Percentiles rank a stretch among this genome's conserved stretches.
Conservation (phyloP, 768 basidiomycete species). For the Panaeolus papilionaceus region DNA sequence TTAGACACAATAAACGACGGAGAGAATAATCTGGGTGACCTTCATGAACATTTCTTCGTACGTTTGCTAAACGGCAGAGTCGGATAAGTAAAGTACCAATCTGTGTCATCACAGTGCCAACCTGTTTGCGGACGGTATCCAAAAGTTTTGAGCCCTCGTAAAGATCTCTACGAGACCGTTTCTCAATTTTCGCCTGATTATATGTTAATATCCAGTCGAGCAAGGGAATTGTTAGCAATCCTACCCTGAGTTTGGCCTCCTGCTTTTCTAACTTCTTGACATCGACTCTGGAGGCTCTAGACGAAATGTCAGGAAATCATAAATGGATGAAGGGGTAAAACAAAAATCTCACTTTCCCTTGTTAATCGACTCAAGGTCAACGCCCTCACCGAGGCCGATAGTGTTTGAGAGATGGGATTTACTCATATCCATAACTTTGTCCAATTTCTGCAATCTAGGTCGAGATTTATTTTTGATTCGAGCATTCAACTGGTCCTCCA, state of each 20-base stretch:
- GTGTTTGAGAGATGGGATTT: constrained; percentile 81
- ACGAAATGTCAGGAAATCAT: constrained; percentile 8
- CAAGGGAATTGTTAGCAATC: constrained; percentile 11
- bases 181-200: constrained; percentile 91
- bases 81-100: neutral
- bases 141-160: constrained; percentile 97
- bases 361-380: constrained; percentile 91
- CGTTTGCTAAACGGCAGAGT: constrained; percentile 67
- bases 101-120: constrained; percentile 32
- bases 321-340: neutral
- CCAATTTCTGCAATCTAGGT: constrained; percentile 75
- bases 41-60: constrained; percentile 99
- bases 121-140: constrained; percentile 91
- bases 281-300: constrained; percentile 88
- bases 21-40: constrained; percentile 42
- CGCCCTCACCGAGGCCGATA: constrained; percentile 80
- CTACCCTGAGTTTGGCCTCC: constrained; percentile 92
- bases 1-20: constrained; percentile 1
- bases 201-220: constrained; percentile 17
- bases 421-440: constrained; percentile 90
- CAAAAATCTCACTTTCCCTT: constrained; percentile 79
- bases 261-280: constrained; percentile 96
- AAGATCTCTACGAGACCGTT: constrained; percentile 86
- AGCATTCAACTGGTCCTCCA: constrained; percentile 67
- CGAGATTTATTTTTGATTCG: constrained; percentile 65